Conservation (phyloP, 2,329 filamentous ascomycete species). For the Ophiostoma piceae region DNA sequence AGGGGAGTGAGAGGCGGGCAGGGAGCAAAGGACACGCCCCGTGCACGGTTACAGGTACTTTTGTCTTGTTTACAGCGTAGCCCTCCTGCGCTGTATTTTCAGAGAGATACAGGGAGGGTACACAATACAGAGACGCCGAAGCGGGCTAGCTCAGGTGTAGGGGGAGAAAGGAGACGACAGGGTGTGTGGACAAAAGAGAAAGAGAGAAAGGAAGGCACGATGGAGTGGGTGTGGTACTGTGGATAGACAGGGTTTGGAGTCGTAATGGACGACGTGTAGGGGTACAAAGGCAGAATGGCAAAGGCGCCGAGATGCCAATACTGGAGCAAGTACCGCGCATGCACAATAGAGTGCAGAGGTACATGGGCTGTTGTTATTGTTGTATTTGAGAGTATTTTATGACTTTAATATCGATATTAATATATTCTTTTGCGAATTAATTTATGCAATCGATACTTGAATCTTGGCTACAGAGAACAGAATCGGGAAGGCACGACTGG, state of each 20-base stretch:
- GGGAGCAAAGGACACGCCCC: conserved; percentile 7
- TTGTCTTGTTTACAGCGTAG: neutral
- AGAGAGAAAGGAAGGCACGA: neutral
- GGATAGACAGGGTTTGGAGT: conserved; percentile 7
- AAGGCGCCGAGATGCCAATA: conserved; percentile 10
- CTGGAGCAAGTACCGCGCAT: neutral
- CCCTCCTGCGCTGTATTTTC: neutral
- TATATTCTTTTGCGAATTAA: neutral
- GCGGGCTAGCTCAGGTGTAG: conserved; percentile 18
- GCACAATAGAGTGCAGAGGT: neutral
- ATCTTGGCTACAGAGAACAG: conserved; percentile 2
- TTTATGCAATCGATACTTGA: neutral
- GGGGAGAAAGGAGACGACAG: conserved; percentile 9
- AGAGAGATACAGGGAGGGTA: neutral
- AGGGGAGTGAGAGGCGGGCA: neutral
- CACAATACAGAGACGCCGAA: conserved; percentile 7
- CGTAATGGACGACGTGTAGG: conserved; percentile 13
- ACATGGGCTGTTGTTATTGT: neutral
- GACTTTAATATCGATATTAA: neutral
- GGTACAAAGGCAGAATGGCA: conserved; percentile 8
- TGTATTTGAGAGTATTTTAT: neutral
- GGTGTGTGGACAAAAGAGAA: conserved; percentile 19
- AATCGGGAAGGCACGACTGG: conserved; percentile 3
- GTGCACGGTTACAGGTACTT: conserved; percentile 14
- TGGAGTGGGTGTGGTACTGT: conserved; percentile 8